Conservation (phyloP, 2,329 filamentous ascomycete species). For the Fusarium acutatum region DNA sequence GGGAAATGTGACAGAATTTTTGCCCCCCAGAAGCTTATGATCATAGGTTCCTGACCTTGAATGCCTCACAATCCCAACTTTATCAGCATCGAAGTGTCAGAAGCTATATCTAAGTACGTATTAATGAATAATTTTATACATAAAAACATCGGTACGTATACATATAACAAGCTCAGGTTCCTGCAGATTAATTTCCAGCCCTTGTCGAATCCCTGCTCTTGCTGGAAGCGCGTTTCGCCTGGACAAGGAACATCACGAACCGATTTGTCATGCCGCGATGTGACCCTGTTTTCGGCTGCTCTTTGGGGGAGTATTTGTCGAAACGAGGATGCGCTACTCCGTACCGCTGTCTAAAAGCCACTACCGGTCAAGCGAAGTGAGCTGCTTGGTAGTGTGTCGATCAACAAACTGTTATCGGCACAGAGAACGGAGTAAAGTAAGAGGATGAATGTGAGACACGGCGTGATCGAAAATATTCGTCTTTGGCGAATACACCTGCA, state of each 20-base stretch:
- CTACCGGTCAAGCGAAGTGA: conserved; percentile 28
- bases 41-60: neutral
- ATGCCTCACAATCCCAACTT: neutral
- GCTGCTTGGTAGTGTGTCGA: neutral
- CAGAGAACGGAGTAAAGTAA: neutral
- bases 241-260: conserved; percentile 11
- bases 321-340: conserved; percentile 5
- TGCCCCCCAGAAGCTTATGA: neutral
- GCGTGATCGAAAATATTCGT: neutral
- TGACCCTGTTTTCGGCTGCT: neutral
- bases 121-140: neutral
- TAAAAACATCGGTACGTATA: conserved; percentile 7
- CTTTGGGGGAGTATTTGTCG: neutral
- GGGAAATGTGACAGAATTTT: neutral
- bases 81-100: neutral
- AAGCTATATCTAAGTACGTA: neutral
- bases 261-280: conserved; percentile 7
- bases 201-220: conserved; percentile 32
- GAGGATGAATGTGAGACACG: neutral
- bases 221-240: conserved; percentile 34
- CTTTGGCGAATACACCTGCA: neutral
- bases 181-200: conserved; percentile 41
- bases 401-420: neutral
- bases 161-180: conserved; percentile 19
- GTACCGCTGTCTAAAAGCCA: neutral